Evolutionary conservation across 169 alveolate species (phyloP), one percentile per base, ranked within the genome.

Genomic region (Plasmodium inui): DNA sequence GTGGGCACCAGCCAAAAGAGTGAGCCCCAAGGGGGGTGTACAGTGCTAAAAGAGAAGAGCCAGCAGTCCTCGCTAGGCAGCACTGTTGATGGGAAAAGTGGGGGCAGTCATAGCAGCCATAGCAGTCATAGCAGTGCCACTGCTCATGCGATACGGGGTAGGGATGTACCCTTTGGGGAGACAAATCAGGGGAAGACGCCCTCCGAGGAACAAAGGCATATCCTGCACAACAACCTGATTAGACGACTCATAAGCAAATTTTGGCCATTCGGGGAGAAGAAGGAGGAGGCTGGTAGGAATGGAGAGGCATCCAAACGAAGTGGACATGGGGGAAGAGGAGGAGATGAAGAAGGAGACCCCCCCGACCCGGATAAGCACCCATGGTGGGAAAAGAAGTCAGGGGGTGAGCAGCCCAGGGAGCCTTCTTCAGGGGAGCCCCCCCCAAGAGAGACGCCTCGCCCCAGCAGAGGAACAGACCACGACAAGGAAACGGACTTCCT

Each of bases 401-500:
- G 5, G 17, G 55, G 5, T 0, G 10, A 44, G 4, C 50, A 41
- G n/a, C n/a, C 57, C 17, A 12, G 12, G 17, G 57, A 46, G 12
- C 19, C 9, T 4, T 3, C 61, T 26, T 17, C 41, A 67, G 61
- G 8, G 22, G 61, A 17, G 22, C 9, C 4, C 14, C 4, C 55
- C 19, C 9, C 61, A 14, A 3, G 61, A 17, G 8, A 30, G 41
- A 70, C 28, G 55, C 72, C 34, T 7, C 57, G 53, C 0, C 44
- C 39, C 57, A 41, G 22, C 8, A 34, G 74, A 5, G 30, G 22
- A 8, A 26, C 41, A 1, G 92, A 39, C 26, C 12, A 44, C 0
- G 90, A 83, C 37, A 74, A 41, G 32, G 92, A 83, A 34, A 73
- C 92, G 30, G 50, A 84, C 39, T 79, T 83, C 44, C 84, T 88